These are phyloP conservation scores for Aspergillus texensis DNA, from an alignment of 2,329 filamentous ascomycete genomes.

Conservation along the genomic window DNA sequence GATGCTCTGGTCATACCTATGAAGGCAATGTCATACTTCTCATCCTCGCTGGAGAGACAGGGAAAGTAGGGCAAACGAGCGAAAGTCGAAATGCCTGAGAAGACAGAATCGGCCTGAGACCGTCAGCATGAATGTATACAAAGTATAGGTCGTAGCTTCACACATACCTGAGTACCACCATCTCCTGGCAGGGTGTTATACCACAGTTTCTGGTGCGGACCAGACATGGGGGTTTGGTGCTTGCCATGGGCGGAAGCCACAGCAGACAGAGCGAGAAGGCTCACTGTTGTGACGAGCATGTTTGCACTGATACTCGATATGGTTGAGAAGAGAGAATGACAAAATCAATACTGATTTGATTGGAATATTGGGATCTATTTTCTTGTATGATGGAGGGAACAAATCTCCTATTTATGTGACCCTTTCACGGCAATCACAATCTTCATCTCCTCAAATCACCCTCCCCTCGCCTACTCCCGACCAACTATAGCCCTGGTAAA, in stretches of 20 bases:
- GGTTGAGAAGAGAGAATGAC: neutral
- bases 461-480: neutral
- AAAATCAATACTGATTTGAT: neutral
- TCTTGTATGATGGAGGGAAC: neutral
- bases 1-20: conserved; percentile 57
- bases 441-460: neutral
- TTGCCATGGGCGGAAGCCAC: conserved; percentile 62
- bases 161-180: conserved; percentile 73
- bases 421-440: neutral
- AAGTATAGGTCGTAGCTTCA: neutral
- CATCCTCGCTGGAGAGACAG: conserved; percentile 69
- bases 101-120: conserved; percentile 77
- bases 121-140: neutral
- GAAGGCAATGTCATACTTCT: conserved; percentile 83
- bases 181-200: conserved; percentile 82
- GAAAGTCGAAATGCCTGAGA: conserved; percentile 85
- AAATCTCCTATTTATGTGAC: neutral
- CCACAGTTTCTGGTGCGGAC: conserved; percentile 76
- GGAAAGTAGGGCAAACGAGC: conserved; percentile 76
- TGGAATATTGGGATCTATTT: neutral
- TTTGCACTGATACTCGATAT: neutral
- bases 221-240: conserved; percentile 63
- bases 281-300: conserved; percentile 25
- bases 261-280: conserved; percentile 48
- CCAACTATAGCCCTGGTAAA: neutral